These are phyloP conservation scores for Lentinula lateritia DNA, from an alignment of 768 basidiomycete species.

Conservation along the genomic window DNA sequence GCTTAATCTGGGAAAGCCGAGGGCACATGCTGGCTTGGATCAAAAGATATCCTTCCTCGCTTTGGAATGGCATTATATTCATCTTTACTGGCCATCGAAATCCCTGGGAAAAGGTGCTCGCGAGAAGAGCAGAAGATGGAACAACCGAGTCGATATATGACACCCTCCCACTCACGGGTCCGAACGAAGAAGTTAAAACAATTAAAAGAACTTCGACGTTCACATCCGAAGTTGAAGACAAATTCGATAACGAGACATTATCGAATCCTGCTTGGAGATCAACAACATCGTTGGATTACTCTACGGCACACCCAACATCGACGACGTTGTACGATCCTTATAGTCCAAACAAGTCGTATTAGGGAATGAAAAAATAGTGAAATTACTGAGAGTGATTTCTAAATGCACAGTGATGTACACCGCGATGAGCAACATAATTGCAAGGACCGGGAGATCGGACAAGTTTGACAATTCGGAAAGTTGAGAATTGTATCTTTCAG, in stretches of 20 bases:
- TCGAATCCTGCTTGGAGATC: background rate
- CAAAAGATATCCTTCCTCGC: slow-evolving; percentile 6
- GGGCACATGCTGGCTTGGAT: background rate
- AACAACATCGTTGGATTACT: background rate
- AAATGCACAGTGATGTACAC: background rate
- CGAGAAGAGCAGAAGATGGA: background rate
- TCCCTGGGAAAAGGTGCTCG: slow-evolving; percentile 6
- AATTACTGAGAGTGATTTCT: background rate
- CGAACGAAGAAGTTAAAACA: background rate
- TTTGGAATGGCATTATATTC: slow-evolving; percentile 8
- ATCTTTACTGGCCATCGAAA: slow-evolving; percentile 8
- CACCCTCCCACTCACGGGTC: background rate
- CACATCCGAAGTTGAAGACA: background rate
- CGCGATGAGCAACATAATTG: background rate
- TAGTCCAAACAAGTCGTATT: background rate
- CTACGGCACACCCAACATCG: background rate
- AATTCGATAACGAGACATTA: background rate
- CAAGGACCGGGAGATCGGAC: background rate
- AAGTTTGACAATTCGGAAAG: background rate
- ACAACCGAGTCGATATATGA: background rate
- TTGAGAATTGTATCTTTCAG: background rate
- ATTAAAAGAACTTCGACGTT: background rate
- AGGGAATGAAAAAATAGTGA: background rate
- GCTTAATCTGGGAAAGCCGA: slow-evolving; percentile 1
- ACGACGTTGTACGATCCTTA: slow-evolving; percentile 1